Evolutionary conservation across 768 basidiomycete species (phyloP), one percentile per base, ranked within the genome.

Genomic region (Clavulina sp.): DNA sequence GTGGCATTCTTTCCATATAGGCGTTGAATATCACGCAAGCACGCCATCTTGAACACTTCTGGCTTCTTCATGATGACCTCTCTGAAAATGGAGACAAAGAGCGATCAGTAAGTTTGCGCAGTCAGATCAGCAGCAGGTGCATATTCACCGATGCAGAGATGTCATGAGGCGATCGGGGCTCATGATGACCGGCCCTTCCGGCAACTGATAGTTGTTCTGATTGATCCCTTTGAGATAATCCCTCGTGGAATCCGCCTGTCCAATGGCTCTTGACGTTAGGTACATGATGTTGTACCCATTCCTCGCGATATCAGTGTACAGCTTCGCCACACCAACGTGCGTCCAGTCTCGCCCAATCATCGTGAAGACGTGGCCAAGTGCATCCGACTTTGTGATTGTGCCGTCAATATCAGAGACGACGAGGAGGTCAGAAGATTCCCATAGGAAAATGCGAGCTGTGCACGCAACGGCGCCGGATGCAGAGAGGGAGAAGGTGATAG

Each of bases 41-140:
- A 96, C 1, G 93, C 91, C 95, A 99, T 99, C 69, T 99, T 99
- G 75, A 99, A 99, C n/a, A 97, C 76, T 62, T 99, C 95, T 0
- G 95, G 95, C 65, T 97, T 96, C 33, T 92, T 81, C 83, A 97
- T 85, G 61, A 99, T 93, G 16, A 99, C 93, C 67, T 99, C 95
- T 3, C 91, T 95, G 59, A 1, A n/a, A n/a, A n/a, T n/a, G 5
- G 2, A n/a, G 28, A 3, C 21, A 7, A 52, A 47, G 13, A 46
- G 23, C 9, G 16, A 7, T 34, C 13, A 40, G 31, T 5, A 46
- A 49, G 18, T 3, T 33, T 4, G 5, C 13, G 7, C 23, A 24
- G 50, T 28, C 30, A 9, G 21, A 36, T 50, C 26, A 5, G 9
- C 16, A 30, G 28, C 13, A 29, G 4, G 33, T 23, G 32, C 41